Percentiles rank a stretch among this genome's conserved stretches.
Evolutionary conservation across 1,284 basidiomycete genomes (phyloP).

Genomic region (Trichosporon inkin): DNA sequence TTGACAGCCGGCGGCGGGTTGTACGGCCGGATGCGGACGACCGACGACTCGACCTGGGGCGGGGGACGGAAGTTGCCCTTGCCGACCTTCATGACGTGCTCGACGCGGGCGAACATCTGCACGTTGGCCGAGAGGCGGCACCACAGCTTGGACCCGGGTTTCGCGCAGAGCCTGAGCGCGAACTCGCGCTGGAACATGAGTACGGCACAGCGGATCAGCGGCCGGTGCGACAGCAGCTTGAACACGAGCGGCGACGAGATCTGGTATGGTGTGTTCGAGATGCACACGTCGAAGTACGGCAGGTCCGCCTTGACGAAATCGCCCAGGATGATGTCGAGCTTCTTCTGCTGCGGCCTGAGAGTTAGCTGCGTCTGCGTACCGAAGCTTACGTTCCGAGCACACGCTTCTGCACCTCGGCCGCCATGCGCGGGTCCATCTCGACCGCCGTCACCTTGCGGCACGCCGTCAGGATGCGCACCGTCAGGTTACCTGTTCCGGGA

Average conservation of each 20-base stretch:
- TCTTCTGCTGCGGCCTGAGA: slow-evolving; percentile 82
- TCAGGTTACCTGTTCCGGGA: slow-evolving; percentile 96
- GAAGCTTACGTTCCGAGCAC: slow-evolving; percentile 91
- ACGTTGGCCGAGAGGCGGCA: slow-evolving; percentile 94
- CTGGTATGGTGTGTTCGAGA: slow-evolving; percentile 96
- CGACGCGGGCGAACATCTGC: slow-evolving; percentile 91
- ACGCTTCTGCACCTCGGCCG: slow-evolving; percentile 92
- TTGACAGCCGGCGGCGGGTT: slow-evolving; percentile 93
- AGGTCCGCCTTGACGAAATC: slow-evolving; percentile 96
- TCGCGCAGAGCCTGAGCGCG: slow-evolving; percentile 84
- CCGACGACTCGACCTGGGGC: slow-evolving; percentile 88
- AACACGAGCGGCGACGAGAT: slow-evolving; percentile 98
- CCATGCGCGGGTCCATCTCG: slow-evolving; percentile 99
- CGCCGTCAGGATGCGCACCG: slow-evolving; percentile 88
- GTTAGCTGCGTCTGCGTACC: not conserved
- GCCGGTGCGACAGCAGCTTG: slow-evolving; percentile 92
- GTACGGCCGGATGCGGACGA: slow-evolving; percentile 83
- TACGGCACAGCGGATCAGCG: slow-evolving; percentile 86
- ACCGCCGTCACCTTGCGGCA: slow-evolving; percentile 88
- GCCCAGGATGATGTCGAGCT: slow-evolving; percentile 89
- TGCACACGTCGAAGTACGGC: slow-evolving; percentile 98
- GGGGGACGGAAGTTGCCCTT: slow-evolving; percentile 96
- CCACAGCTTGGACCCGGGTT: slow-evolving; percentile 83
- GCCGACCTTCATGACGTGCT: slow-evolving; percentile 93
- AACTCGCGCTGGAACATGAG: slow-evolving; percentile 99